Base-by-base conservation (phyloP, 345 rosid species). In the Eucalyptus virginea region DNA sequence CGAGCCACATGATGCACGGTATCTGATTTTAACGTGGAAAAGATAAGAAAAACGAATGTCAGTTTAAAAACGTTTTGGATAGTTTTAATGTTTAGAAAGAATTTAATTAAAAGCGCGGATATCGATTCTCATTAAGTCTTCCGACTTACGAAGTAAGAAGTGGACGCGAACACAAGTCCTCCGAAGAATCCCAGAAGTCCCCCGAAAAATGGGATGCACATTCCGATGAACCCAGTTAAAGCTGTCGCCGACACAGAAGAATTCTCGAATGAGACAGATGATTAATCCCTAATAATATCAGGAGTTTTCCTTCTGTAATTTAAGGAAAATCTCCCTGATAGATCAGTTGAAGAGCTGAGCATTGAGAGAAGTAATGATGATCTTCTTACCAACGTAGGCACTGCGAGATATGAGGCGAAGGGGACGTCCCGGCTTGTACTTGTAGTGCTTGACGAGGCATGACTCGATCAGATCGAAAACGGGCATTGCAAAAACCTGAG, bases 181-280 rank as follows among this genome's bases (percentile, higher is more conserved):
- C 98, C 98, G 26, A 96, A 95, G 93, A 95, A 96, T 56, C 96
- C 95, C 86, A 96, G 95, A 89, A 95, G 95, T 4, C 95, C 97
- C 34, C 96, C 96, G 34, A 95, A 96, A 94, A 96, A 96, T 6
- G 98, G 98, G 88, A 96, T 93, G 42, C 96, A 93, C 87, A 95
- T 93, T 65, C 89, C 98, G 24, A 95, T 51, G 87, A 96, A 94
- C 96, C 95, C 93, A 6, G 98, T 96, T 30, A 92, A 90, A 19
- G 96, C 97, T 96, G 93, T 21, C 16, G 16, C 26, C 83, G 28
- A 37, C 45, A 77, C 28, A 77, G 28, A 77, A 37, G 83, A 37
- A 77, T 37, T 37, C 16, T 37, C 45, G 45, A 37, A 77, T 77
- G 28, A 77, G 47, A 5, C 44, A 18, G 81, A 69, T 69, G 44